phyloP scores from a whole-genome alignment of 2,329 filamentous ascomycete genomes.

The Sarocladiaceae sp. region DNA sequence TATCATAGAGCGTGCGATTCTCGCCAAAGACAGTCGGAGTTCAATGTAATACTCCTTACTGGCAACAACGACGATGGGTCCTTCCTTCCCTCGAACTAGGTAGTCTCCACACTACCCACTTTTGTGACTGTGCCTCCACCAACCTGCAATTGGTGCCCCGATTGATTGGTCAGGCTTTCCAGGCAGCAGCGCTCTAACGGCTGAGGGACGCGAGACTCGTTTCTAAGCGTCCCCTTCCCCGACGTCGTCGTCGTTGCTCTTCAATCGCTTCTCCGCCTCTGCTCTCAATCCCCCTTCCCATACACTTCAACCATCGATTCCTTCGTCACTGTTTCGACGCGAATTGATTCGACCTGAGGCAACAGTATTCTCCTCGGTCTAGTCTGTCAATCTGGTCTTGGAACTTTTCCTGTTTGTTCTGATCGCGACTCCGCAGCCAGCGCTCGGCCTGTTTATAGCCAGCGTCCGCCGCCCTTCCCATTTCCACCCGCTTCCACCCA shows the following conservation, averaged over 20 bases:
- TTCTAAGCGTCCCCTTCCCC: conserved; percentile 3
- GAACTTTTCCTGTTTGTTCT: not conserved
- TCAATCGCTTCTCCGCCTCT: conserved; percentile 7
- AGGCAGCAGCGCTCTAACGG: conserved; percentile 8
- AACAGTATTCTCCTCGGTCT: not conserved
- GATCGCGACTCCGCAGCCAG: not conserved
- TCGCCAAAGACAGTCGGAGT: not conserved
- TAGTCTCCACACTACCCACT: not conserved
- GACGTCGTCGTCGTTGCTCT: not conserved
- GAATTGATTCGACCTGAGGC: conserved; percentile 2
- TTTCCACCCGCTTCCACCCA: not conserved
- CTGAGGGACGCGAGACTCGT: conserved; percentile 9
- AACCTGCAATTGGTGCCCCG: not conserved
- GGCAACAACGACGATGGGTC: not conserved
- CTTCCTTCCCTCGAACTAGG: not conserved
- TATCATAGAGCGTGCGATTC: too few species aligned
- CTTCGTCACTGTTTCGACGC: not conserved
- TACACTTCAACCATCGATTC: conserved; percentile 3
- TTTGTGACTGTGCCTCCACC: conserved; percentile 4
- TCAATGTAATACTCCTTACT: not conserved
- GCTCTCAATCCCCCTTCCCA: not conserved
- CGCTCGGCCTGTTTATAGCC: conserved; percentile 2
- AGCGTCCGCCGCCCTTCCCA: not conserved
- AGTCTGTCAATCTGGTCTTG: not conserved
- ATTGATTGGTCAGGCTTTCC: conserved; percentile 1